Percentiles rank a stretch among this genome's conserved stretches.
Conservation (phyloP, 2,329 filamentous ascomycete species). For the Rhynchosporium agropyri region DNA sequence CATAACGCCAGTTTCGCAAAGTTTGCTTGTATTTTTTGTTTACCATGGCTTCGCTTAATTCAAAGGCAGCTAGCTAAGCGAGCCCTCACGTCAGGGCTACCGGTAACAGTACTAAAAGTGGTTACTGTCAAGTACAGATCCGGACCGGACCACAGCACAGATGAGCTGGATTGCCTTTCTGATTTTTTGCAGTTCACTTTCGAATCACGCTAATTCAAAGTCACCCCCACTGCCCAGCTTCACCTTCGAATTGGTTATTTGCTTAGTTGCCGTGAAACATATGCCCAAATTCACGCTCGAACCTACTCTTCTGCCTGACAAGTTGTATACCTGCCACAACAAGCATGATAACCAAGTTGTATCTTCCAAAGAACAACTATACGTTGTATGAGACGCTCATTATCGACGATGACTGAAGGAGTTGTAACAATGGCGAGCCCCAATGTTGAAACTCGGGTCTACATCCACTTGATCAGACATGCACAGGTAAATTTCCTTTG, state of each 20-base stretch:
- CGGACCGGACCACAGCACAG: no score
- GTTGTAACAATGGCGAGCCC: background rate
- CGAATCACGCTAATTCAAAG: background rate
- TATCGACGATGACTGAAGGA: background rate
- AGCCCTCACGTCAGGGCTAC: no score
- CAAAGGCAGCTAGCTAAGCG: no score
- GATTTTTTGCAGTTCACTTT: background rate
- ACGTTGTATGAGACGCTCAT: background rate
- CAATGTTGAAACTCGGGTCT: background rate
- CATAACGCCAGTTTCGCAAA: no score
- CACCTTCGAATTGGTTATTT: background rate
- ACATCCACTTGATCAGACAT: slow-evolving; percentile 5
- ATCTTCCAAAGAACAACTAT: background rate
- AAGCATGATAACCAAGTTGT: background rate
- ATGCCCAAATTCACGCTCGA: no score
- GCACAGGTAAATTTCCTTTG: background rate
- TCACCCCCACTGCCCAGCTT: background rate
- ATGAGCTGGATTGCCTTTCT: no score
- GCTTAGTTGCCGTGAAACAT: background rate
- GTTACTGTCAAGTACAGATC: no score
- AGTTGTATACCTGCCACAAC: background rate
- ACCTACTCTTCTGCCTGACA: no score
- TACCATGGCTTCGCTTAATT: no score
- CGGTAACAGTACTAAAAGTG: no score
- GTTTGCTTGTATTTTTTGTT: no score